phyloP scores from a whole-genome alignment of 805 yeast species.

The Schwanniomyces pseudopolymorphus region DNA sequence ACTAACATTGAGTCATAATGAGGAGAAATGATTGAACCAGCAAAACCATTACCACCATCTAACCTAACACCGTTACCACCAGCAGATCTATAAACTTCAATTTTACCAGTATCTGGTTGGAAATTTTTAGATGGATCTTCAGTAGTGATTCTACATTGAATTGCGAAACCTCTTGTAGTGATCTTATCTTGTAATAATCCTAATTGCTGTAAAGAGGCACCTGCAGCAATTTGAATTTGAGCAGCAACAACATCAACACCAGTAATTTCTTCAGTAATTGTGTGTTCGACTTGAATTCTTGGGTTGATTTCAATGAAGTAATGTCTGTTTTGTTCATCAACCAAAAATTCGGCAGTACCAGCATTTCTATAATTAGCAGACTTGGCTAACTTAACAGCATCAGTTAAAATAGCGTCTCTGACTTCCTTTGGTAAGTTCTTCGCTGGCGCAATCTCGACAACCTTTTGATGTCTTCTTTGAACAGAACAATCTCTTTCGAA shows the following conservation, averaged over 20 bases:
- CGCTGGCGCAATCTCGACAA: constrained; percentile 98
- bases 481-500: constrained; percentile 99
- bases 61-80: constrained; percentile 99
- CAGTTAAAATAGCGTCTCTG: constrained; percentile 88
- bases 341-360: constrained; percentile 97
- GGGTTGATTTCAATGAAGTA: constrained; percentile 98
- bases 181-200: constrained; percentile 93
- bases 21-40: constrained; percentile 94
- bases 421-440: constrained; percentile 79
- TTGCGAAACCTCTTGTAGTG: constrained; percentile 95
- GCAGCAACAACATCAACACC: constrained; percentile 98
- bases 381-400: constrained; percentile 90
- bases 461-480: constrained; percentile 98
- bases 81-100: constrained; percentile 95
- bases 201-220: constrained; percentile 88
- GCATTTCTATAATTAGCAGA: constrained; percentile 92
- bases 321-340: constrained; percentile 90
- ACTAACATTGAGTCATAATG: constrained; percentile 98
- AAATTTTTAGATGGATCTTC: constrained; percentile 96
- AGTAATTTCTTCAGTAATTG: constrained; percentile 97
- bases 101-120: constrained; percentile 98
- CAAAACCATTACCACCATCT: constrained; percentile 98
- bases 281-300: constrained; percentile 96
- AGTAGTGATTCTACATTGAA: constrained; percentile 98
- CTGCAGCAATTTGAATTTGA: constrained; percentile 98